Conservation (phyloP, 2,329 filamentous ascomycete genomes). For the Tolypocladium ophioglossoides region DNA sequence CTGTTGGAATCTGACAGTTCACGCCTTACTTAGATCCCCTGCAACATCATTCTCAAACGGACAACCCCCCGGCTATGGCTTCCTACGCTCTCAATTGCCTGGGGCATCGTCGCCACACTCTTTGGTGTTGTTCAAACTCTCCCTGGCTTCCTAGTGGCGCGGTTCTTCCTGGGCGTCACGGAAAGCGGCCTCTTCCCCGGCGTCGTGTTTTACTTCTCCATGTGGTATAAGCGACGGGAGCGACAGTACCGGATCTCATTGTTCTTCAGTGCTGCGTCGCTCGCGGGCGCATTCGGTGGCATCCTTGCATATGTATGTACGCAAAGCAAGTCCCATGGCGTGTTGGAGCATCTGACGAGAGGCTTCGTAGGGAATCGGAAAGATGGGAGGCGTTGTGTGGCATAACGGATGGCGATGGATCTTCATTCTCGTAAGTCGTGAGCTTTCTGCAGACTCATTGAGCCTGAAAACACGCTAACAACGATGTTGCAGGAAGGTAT, state of each 20-base stretch:
- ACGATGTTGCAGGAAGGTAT: constrained; percentile 43
- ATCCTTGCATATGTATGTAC: constrained; percentile 40
- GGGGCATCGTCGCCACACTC: constrained; percentile 43
- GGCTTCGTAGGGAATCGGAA: constrained; percentile 35
- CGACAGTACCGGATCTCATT: constrained; percentile 43
- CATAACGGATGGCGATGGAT: constrained; percentile 47
- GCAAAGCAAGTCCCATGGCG: too few relatives aligned
- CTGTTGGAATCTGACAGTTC: constrained; percentile 1
- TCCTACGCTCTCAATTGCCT: constrained; percentile 43
- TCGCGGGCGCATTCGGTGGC: constrained; percentile 47
- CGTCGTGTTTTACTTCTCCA: constrained; percentile 38
- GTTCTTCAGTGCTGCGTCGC: constrained; percentile 43
- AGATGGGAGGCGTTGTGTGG: constrained; percentile 42
- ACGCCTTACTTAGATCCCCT: constrained; percentile 40
- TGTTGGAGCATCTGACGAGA: not conserved
- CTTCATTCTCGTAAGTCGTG: constrained; percentile 40
- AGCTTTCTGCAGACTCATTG: not conserved
- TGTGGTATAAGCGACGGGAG: constrained; percentile 46
- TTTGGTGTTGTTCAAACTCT: constrained; percentile 38
- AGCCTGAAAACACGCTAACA: constrained; percentile 14
- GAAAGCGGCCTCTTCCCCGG: constrained; percentile 43
- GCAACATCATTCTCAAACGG: constrained; percentile 50
- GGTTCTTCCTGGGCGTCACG: constrained; percentile 45
- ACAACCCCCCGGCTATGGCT: constrained; percentile 48
- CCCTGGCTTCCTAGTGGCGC: constrained; percentile 38